These are phyloP conservation scores for Kodamaea hsintzibuensis DNA, from an alignment of 805 yeast genomes.

Conservation along the genomic window DNA sequence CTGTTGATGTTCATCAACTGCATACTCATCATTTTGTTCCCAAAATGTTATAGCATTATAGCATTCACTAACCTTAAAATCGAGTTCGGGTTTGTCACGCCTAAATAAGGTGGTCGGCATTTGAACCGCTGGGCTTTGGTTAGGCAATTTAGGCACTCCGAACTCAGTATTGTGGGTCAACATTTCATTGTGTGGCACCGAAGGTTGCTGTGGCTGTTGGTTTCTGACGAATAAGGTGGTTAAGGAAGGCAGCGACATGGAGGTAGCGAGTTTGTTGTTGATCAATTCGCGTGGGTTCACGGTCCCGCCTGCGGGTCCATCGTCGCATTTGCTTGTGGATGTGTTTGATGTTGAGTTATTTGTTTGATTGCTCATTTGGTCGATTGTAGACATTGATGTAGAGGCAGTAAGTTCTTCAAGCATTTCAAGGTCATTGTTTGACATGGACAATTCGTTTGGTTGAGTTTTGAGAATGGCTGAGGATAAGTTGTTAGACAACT, in stretches of 20 bases:
- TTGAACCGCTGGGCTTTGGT: conserved; percentile 7
- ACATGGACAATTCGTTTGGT: neutral
- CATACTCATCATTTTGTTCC: conserved; percentile 16
- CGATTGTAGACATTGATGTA: neutral
- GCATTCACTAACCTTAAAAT: conserved; percentile 37
- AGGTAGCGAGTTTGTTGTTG: conserved; percentile 12
- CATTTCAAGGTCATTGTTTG: conserved; percentile 1
- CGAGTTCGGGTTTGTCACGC: conserved; percentile 14
- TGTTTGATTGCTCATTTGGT: neutral
- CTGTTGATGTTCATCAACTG: conserved; percentile 7
- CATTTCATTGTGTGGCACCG: neutral
- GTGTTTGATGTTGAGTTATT: no score
- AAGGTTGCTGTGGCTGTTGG: conserved; percentile 1
- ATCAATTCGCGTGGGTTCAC: conserved; percentile 17
- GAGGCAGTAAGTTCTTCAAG: neutral
- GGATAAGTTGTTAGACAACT: neutral
- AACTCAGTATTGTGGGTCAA: conserved; percentile 1
- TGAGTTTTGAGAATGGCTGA: neutral
- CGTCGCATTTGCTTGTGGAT: neutral
- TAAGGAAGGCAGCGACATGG: conserved; percentile 11
- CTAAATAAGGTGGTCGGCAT: conserved; percentile 5
- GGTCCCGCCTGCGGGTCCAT: conserved; percentile 12
- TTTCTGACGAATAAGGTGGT: conserved; percentile 8
- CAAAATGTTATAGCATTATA: conserved; percentile 39
- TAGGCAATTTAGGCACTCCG: conserved; percentile 11